Percentiles rank a stretch among this genome's conserved stretches.
phyloP scores from a whole-genome alignment of 192 early-diverging fungal genomes.

The Umbelopsis isabellina region DNA sequence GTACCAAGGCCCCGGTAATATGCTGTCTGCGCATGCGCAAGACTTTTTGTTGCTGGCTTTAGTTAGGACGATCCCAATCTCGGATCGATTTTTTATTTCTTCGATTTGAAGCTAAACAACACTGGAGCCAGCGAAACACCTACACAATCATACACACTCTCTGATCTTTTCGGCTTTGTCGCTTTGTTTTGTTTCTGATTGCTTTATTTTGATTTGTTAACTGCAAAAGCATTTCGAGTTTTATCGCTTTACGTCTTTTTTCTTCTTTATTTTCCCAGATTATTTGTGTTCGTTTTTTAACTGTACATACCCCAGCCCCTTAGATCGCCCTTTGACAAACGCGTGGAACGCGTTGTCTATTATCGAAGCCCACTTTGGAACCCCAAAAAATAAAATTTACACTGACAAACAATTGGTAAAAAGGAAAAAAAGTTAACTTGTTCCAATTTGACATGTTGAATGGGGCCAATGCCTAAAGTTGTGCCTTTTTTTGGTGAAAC shows the following conservation, averaged over 20 bases:
- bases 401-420: background rate
- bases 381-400: no score
- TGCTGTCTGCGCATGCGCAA: background rate
- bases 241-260: background rate
- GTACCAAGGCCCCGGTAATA: constrained; percentile 17
- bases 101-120: no score
- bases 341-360: constrained; percentile 7
- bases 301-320: background rate
- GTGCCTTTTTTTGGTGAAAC: no score
- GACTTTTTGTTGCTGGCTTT: no score
- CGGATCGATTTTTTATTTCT: no score
- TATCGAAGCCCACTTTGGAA: background rate
- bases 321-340: background rate
- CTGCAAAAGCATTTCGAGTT: background rate
- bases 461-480: no score
- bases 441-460: background rate
- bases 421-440: background rate
- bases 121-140: no score
- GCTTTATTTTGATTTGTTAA: background rate
- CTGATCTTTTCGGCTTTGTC: no score
- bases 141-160: no score
- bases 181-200: background rate
- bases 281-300: background rate
- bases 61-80: no score
- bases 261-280: background rate